A percentile compares a stretch with the other conserved stretches of the same genome.
Evolutionary conservation across 2,329 filamentous ascomycete genomes (phyloP).

Genomic region (Epichloe typhina): DNA sequence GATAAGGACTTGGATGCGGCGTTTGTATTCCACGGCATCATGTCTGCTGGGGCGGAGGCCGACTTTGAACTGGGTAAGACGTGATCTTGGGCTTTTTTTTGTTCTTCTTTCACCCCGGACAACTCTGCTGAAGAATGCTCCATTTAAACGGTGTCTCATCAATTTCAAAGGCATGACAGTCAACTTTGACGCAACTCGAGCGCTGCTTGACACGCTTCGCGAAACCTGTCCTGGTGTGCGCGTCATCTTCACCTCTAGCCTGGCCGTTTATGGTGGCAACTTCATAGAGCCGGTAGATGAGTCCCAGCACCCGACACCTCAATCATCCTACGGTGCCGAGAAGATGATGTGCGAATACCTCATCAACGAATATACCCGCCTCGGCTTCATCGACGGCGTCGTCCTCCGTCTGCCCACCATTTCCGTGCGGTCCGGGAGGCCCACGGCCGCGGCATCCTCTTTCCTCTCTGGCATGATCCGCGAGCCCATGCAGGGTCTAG

Average conservation of each 20-base stretch:
- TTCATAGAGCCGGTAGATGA: conserved; percentile 30
- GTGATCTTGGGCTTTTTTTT: neutral
- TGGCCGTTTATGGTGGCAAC: conserved; percentile 44
- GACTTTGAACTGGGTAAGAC: conserved; percentile 30
- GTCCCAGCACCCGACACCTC: conserved; percentile 35
- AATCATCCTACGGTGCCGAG: conserved; percentile 44
- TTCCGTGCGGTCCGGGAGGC: conserved; percentile 42
- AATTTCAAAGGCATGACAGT: conserved; percentile 30
- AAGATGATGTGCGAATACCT: conserved; percentile 43
- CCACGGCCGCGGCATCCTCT: conserved; percentile 43
- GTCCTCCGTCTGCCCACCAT: conserved; percentile 45
- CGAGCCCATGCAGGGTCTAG: conserved; percentile 33
- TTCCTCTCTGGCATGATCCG: conserved; percentile 48
- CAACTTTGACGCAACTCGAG: conserved; percentile 42
- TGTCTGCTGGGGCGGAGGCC: conserved; percentile 47
- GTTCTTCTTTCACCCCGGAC: too few species aligned
- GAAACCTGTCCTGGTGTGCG: conserved; percentile 29
- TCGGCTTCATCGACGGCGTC: conserved; percentile 43
- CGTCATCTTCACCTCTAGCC: conserved; percentile 44
- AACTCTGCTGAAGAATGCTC: neutral
- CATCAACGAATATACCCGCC: conserved; percentile 19
- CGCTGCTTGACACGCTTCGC: conserved; percentile 38
- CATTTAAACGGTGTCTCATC: too few species aligned
- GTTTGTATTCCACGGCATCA: conserved; percentile 49
- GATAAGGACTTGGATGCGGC: conserved; percentile 27